Evolutionary conservation across 2,329 filamentous ascomycete species (phyloP), one percentile per base, ranked within the genome.

Genomic region (Alternaria triticina): DNA sequence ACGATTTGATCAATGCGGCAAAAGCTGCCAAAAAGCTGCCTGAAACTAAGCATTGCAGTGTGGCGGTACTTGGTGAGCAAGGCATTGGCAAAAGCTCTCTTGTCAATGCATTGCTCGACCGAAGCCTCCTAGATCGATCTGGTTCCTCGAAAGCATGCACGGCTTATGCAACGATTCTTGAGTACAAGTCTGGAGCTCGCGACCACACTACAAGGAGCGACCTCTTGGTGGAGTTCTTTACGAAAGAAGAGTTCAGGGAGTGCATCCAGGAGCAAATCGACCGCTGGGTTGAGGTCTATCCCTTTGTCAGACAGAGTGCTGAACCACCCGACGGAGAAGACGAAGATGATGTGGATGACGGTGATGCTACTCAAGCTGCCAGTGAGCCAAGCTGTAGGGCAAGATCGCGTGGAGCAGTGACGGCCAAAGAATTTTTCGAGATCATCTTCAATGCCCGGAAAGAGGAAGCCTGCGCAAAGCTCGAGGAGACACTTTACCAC

Each of bases 381-480:
- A n/a, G n/a, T n/a, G n/a, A n/a, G n/a, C n/a, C n/a, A n/a, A n/a
- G n/a, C n/a, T n/a, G n/a, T n/a, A n/a, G n/a, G n/a, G n/a, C n/a
- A n/a, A n/a, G n/a, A n/a, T n/a, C n/a, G n/a, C n/a, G n/a, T n/a
- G n/a, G n/a, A n/a, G n/a, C n/a, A n/a, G n/a, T n/a, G n/a, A n/a
- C n/a, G n/a, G n/a, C n/a, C n/a, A n/a, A n/a, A n/a, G 52, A 62
- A 0, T 68, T 66, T 25, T 69, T 69, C n/a, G 30, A 33, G 1
- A 59, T 67, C 55, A 60, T 69, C 12, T 66, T 67, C 40, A 17
- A 66, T n/a, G n/a, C n/a, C n/a, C n/a, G n/a, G n/a, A n/a, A n/a
- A n/a, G n/a, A n/a, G n/a, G n/a, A n/a, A n/a, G n/a, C n/a, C n/a
- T n/a, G n/a, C n/a, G n/a, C n/a, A n/a, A n/a, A n/a, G n/a, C n/a